Base-by-base conservation (phyloP, 306 rosid genomes). In the Vigna mungo region DNA sequence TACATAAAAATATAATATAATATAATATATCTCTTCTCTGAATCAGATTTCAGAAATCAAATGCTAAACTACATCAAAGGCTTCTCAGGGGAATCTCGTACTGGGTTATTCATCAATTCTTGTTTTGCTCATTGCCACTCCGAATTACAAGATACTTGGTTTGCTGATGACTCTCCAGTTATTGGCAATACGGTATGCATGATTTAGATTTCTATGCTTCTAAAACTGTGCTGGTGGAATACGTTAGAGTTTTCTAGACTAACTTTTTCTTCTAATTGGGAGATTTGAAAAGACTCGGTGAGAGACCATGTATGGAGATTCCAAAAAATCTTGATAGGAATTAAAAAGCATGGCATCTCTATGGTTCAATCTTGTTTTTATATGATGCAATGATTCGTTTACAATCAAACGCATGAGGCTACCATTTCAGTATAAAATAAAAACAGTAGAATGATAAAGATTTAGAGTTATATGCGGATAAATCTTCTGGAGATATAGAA, bases 41-140 rank as follows among this genome's bases (percentile, higher is more conserved):
- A 70, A 78, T 83, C 93, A 93, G 98, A 86, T 69, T 93, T 91
- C 85, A 93, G 97, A 82, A 77, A 87, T 82, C 86, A 88, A 85
- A 91, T 93, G 93, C 83, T 91, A 54, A 66, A 75, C 67, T 90
- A 87, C n/a, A 36, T 90, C 46, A 86, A 77, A 77, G 89, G 32
- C 36, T 89, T 91, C 87, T 83, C 89, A 73, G 2, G 21, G 72
- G 66, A 91, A 56, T 72, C 78, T 58, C 87, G 82, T 81, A 83
- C 86, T 44, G 96, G 98, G 74, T 60, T 89, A 30, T 93, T 89
- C 90, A 88, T 93, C 83, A 93, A 93, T 80, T 91, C 98, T 53
- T 93, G 97, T 82, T 93, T 93, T 84, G 93, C 98, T 63, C 97
- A 93, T 81, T 91, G 98, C 87, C 98, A 93, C 81, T 87, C 98